Base-by-base conservation (phyloP, 116 monocot genomes). In the Papilionanthe hybrid region DNA sequence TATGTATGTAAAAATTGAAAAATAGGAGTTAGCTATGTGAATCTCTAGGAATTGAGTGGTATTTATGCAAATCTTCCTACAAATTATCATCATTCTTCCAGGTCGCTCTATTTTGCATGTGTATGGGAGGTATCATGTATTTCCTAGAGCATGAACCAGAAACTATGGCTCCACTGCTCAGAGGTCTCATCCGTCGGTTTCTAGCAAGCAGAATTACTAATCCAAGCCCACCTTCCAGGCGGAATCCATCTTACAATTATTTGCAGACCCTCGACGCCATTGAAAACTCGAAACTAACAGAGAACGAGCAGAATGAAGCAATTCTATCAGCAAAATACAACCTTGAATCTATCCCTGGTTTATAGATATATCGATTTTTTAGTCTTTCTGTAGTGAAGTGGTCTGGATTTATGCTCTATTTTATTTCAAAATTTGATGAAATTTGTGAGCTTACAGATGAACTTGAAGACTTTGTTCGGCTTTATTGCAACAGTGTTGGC, bases 41-140 rank as follows among this genome's bases (percentile, higher is more conserved):
- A 37, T 37, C 1, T 37, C 37, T 37, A 37, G 37, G 37, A 37
- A 37, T 37, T 37, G 37, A 37, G 37, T 37, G 37, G 37, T 37
- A 37, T 37, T 37, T 3, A 37, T 37, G 37, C 37, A 37, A 37
- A 37, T 37, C 37, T 37, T 37, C 37, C 37, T 37, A 37, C 10
- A 13, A 53, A 17, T 15, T 53, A 4, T 53, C 17, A 17, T 53
- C 17, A 53, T 53, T 17, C 22, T 86, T 47, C 22, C 97, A 98
- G 97, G 97, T 94, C 48, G 84, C 87, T 50, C 87, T 98, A 23
- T 98, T 98, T 68, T 98, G 92, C 79, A 65, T 92, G 37, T 94
- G 88, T 79, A 98, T 94, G 94, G 97, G 97, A 75, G 97, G 97
- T 78, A 94, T 90, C 72, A 98, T 98, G 97, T 98, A 94, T 83